These are phyloP conservation scores for Acer campestre DNA, from an alignment of 345 rosid species.

Conservation along the genomic window DNA sequence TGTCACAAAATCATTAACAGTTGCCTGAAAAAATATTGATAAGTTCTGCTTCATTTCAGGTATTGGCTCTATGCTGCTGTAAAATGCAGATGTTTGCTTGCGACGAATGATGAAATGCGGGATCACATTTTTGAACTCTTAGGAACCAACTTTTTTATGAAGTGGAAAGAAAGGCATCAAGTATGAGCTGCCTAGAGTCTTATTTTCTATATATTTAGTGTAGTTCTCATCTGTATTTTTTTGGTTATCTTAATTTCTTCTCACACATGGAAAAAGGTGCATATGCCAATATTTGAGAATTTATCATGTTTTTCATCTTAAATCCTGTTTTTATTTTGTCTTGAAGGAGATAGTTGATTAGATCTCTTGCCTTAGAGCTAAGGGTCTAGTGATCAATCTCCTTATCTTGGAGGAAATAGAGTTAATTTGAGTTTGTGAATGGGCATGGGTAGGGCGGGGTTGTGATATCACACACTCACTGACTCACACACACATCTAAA, in stretches of 20 bases:
- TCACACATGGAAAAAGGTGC: background rate
- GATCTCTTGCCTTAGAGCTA: background rate
- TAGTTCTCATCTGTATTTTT: background rate
- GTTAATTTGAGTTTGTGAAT: background rate
- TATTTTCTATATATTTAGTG: background rate
- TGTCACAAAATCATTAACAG: background rate
- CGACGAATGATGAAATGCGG: slow-evolving; percentile 94
- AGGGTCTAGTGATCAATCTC: background rate
- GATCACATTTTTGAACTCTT: slow-evolving; percentile 91
- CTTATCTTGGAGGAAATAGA: background rate
- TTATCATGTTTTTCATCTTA: background rate
- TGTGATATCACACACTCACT: background rate
- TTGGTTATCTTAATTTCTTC: background rate
- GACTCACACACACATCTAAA: background rate
- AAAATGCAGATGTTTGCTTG: slow-evolving; percentile 73
- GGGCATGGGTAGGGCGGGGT: no score
- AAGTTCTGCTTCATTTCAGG: slow-evolving; percentile 35
- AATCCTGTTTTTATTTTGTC: background rate
- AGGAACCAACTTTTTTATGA: slow-evolving; percentile 66
- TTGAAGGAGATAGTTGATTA: background rate
- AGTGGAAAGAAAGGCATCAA: slow-evolving; percentile 93
- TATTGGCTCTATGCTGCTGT: slow-evolving; percentile 92
- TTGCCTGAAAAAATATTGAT: background rate
- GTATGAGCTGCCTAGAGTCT: slow-evolving; percentile 27
- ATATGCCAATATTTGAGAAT: background rate